A percentile compares a stretch with the other conserved stretches of the same genome.
Evolutionary conservation across 257 asterid genomes (phyloP).

Genomic region (Nicotiana knightiana): DNA sequence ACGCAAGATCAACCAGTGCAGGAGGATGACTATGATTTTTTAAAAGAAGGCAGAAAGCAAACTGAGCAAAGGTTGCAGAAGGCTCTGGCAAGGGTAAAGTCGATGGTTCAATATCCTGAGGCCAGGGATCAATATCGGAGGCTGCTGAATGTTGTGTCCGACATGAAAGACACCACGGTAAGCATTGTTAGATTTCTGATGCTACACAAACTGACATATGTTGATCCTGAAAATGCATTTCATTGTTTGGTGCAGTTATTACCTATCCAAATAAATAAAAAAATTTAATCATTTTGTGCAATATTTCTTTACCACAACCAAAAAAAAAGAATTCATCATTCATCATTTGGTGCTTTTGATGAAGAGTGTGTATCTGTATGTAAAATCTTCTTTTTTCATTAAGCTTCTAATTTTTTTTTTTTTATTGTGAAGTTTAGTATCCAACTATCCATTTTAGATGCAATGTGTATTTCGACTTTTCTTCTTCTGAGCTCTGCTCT

Average conservation of each 20-base stretch:
- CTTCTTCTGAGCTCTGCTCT: not conserved
- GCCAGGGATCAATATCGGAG: slow-evolving; percentile 91
- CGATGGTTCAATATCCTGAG: slow-evolving; percentile 93
- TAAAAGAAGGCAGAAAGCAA: slow-evolving; percentile 84
- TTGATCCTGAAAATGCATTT: slow-evolving; percentile 5
- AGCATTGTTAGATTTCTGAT: not conserved
- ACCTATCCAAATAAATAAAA: not conserved
- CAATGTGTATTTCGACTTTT: not conserved
- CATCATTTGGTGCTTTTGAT: not conserved
- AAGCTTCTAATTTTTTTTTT: not conserved
- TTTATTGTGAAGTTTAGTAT: not conserved
- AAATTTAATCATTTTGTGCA: not conserved
- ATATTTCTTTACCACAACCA: not conserved
- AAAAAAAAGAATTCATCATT: not conserved
- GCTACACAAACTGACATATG: not conserved
- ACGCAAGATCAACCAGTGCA: slow-evolving; percentile 30
- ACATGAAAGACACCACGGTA: slow-evolving; percentile 80
- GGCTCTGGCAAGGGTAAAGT: slow-evolving; percentile 84
- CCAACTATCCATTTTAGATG: not conserved
- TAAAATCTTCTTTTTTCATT: not conserved
- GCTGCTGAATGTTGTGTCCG: slow-evolving; percentile 83
- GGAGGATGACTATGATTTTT: slow-evolving; percentile 82
- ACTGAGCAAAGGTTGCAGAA: slow-evolving; percentile 72
- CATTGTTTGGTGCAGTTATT: not conserved
- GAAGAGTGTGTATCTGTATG: not conserved